phyloP scores from a whole-genome alignment of 2,329 filamentous ascomycete genomes.

The Rhynchosporium secalis region DNA sequence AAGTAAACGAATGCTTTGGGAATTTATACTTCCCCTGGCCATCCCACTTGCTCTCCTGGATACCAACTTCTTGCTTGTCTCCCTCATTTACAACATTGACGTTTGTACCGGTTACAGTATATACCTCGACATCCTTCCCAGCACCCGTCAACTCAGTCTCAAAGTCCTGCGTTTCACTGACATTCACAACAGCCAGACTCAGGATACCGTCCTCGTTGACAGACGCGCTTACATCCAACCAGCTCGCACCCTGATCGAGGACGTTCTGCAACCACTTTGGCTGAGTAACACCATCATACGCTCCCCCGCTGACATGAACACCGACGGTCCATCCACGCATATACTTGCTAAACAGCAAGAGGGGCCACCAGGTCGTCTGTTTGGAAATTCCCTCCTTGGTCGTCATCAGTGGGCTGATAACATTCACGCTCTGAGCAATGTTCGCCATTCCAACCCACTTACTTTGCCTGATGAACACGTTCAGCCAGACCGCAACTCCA shows the following conservation, averaged over 20 bases:
- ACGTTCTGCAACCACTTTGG: constrained; percentile 65
- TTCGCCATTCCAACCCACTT: constrained; percentile 65
- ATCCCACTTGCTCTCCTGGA: constrained; percentile 64
- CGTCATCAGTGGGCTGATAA: constrained; percentile 68
- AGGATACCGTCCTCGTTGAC: constrained; percentile 59
- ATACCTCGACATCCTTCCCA: constrained; percentile 56
- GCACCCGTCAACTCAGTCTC: constrained; percentile 60
- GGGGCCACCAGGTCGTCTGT: constrained; percentile 66
- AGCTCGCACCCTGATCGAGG: constrained; percentile 65
- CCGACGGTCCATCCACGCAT: constrained; percentile 74
- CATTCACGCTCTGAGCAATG: constrained; percentile 66
- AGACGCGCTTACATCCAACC: constrained; percentile 66
- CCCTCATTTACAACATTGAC: constrained; percentile 63
- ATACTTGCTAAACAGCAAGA: constrained; percentile 61
- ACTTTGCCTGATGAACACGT: constrained; percentile 64
- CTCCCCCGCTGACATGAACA: constrained; percentile 60
- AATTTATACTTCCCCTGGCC: constrained; percentile 64
- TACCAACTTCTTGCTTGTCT: constrained; percentile 60
- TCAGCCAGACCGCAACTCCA: constrained; percentile 62
- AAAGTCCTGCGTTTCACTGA: constrained; percentile 60
- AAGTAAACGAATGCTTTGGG: constrained; percentile 67
- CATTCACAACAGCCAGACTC: constrained; percentile 72
- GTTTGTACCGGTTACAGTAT: constrained; percentile 59
- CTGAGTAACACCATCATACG: constrained; percentile 66
- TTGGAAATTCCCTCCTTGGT: constrained; percentile 56